phyloP scores from a whole-genome alignment of 495 filamentous ascomycete species.

The Aspergillus biplanus region DNA sequence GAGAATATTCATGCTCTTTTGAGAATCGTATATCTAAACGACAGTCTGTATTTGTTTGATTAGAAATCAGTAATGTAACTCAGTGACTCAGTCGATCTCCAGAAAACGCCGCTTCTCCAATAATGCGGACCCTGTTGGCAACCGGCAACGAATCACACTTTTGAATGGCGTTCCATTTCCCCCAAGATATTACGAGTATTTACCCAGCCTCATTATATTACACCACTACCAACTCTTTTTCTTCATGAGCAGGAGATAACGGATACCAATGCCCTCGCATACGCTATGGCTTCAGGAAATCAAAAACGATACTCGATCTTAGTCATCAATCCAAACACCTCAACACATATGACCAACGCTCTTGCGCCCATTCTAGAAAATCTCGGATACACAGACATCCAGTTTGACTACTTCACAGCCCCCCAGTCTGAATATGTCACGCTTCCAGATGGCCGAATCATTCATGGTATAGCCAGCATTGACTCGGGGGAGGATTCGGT shows the following conservation, averaged over 20 bases:
- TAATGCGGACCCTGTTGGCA: constrained; percentile 10
- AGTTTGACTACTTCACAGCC: constrained; percentile 61
- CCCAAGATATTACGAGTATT: constrained; percentile 3
- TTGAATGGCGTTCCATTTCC: not conserved
- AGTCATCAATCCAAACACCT: constrained; percentile 92
- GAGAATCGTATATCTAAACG: not conserved
- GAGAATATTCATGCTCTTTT: not conserved
- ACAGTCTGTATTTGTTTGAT: not conserved
- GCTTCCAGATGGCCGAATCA: constrained; percentile 32
- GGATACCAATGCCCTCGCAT: not conserved
- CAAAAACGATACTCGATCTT: constrained; percentile 56
- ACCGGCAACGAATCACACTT: not conserved
- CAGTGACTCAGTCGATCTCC: not conserved
- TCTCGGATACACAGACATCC: constrained; percentile 51
- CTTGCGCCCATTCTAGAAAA: constrained; percentile 65
- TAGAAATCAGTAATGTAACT: not conserved
- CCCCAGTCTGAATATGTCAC: constrained; percentile 37
- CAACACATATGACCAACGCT: constrained; percentile 75
- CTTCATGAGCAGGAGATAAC: not conserved
- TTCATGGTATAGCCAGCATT: constrained; percentile 47
- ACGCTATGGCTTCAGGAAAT: constrained; percentile 25
- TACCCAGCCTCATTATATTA: constrained; percentile 1
- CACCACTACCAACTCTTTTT: not conserved
- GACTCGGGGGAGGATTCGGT: constrained; percentile 53
- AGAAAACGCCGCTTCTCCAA: not conserved